Conservation (phyloP, 345 rosid species). For the Arabidopsis thaliana region DNA sequence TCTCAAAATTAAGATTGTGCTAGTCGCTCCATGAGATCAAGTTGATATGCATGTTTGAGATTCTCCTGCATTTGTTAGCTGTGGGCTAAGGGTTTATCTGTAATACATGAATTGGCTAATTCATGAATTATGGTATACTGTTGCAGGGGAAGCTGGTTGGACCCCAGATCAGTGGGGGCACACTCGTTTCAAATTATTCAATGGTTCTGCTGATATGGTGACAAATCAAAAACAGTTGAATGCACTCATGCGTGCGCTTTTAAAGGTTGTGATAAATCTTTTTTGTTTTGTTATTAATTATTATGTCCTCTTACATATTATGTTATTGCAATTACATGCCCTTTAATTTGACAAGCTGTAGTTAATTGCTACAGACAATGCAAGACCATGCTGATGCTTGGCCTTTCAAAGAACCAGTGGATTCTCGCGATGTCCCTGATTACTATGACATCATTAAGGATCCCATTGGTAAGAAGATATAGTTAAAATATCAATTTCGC, state of each 20-base stretch:
- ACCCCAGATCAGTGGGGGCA: slow-evolving; percentile 97
- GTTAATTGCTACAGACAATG: slow-evolving; percentile 69
- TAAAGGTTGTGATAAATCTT: slow-evolving; percentile 63
- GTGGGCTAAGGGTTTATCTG: slow-evolving; percentile 4
- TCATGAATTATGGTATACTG: slow-evolving; percentile 13
- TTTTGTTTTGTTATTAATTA: slow-evolving; percentile 2
- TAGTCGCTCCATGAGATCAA: slow-evolving; percentile 23
- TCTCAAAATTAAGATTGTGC: slow-evolving; percentile 7
- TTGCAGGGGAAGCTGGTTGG: slow-evolving; percentile 96
- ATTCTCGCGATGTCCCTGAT: slow-evolving; percentile 95
- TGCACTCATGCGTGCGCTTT: slow-evolving; percentile 83
- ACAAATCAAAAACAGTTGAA: slow-evolving; percentile 80
- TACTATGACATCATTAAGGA: slow-evolving; percentile 97
- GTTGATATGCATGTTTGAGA: slow-evolving; percentile 25
- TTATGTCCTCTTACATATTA: slow-evolving; percentile 2
- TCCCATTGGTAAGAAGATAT: slow-evolving; percentile 79
- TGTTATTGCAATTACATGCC: background rate
- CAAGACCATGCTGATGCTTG: slow-evolving; percentile 96
- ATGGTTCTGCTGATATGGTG: slow-evolving; percentile 55
- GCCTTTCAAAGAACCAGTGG: slow-evolving; percentile 99
- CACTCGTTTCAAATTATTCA: slow-evolving; percentile 74
- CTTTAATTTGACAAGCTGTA: slow-evolving; percentile 25
- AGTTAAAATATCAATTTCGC: slow-evolving; percentile 1
- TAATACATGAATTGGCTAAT: slow-evolving; percentile 1
- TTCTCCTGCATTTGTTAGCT: slow-evolving; percentile 2